These are phyloP conservation scores for Micractinium conductrix DNA, from an alignment of 139 green algal species.

Conservation along the genomic window DNA sequence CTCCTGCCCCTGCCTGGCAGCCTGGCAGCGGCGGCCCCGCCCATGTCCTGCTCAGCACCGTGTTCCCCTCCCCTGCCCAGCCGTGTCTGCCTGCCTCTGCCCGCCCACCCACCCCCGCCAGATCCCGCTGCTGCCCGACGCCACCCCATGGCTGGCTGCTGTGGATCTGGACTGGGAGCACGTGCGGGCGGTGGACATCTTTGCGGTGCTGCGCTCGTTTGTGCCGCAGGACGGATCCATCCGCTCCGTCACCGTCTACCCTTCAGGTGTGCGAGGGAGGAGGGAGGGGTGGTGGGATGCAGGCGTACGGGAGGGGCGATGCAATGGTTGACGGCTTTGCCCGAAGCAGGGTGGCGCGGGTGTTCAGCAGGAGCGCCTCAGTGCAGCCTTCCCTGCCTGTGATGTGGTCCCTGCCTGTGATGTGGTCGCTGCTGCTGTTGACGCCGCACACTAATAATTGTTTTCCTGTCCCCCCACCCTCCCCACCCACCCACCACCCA, in stretches of 20 bases:
- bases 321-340: no score
- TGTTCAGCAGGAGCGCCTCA: no score
- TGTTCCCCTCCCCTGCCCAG: background rate
- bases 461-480: background rate
- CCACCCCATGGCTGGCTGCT: constrained; percentile 74
- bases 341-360: no score
- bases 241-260: constrained; percentile 87
- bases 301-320: no score
- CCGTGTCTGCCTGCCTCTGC: background rate
- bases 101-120: background rate
- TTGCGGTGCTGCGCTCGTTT: constrained; percentile 88
- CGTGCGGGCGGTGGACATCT: constrained; percentile 82
- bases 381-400: no score
- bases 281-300: no score
- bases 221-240: constrained; percentile 47
- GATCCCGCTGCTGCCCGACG: constrained; percentile 41
- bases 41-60: background rate
- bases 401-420: no score
- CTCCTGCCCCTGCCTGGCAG: no score
- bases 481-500: background rate
- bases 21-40: no score
- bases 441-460: no score
- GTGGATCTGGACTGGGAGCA: constrained; percentile 94
- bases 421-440: no score
- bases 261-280: constrained; percentile 49